Base-by-base conservation (phyloP, 768 basidiomycete genomes). In the Psilocybe subaeruginosa region DNA sequence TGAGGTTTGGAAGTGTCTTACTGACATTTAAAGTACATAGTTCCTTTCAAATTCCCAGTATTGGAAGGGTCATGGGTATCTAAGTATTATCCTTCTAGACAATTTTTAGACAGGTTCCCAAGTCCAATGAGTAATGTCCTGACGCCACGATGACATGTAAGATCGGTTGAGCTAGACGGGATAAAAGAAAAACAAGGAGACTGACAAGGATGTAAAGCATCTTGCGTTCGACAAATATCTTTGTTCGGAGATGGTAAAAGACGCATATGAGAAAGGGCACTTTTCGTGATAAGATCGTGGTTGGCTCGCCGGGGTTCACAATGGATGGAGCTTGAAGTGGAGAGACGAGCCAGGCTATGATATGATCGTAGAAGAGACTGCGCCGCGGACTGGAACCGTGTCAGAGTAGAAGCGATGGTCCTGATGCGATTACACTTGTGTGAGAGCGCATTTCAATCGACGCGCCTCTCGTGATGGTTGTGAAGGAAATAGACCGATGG, bases 41-140 rank as follows among this genome's bases (percentile, higher is more conserved):
- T 39, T 55, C 14, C 60, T 41, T 61, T 61, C 54, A 61, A 56
- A 19, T 56, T 61, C 49, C 60, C 56, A 54, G 14, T 50, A 61
- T 56, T 37, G 41, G 54, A 41, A 54, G 50, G 50, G 41, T 52
- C 11, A 48, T 39, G 47, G 17, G 48, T 56, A 31, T 19, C 17
- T 53, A 4, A 4, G 9, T 17, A 19, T n/a, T 35, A 35, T 53
- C n/a, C 16, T 33, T 23, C 23, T 35, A 14, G 41, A 7, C 41
- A 35, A 35, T 12, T 43, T 43, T 43, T 2, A 12, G n/a, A 43
- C 14, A 43, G 41, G 5, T 14, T 16, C 7, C 41, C 41, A 16
- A 43, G 14, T 16, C 14, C 14, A 43, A 43, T 43, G 41, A 16
- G n/a, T 5, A 12, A 43, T 12, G 14, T 16, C 9, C 41, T 43